A percentile compares a stretch with the other conserved stretches of the same genome.
Conservation (phyloP, 2,329 filamentous ascomycete species). For the Neoascochyta sp. region DNA sequence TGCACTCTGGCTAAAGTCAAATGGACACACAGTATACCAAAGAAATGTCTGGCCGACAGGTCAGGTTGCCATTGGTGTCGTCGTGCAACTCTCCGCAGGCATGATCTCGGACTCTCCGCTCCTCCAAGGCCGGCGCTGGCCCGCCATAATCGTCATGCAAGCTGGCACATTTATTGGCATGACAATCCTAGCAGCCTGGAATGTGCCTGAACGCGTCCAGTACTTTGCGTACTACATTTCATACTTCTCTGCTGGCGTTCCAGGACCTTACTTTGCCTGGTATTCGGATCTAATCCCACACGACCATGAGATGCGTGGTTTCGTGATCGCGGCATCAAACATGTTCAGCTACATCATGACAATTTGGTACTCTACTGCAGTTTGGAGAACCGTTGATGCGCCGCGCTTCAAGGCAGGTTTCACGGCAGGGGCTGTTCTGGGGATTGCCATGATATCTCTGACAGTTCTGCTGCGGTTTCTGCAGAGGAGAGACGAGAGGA, state of each 20-base stretch:
- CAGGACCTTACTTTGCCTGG: constrained; percentile 25
- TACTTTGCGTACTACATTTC: constrained; percentile 25
- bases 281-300: constrained; percentile 24
- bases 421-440: constrained; percentile 15
- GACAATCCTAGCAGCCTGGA: constrained; percentile 45
- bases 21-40: constrained; percentile 44
- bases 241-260: constrained; percentile 20
- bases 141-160: constrained; percentile 40
- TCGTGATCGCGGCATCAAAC: constrained; percentile 21
- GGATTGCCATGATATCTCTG: constrained; percentile 19
- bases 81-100: constrained; percentile 46
- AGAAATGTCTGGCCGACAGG: constrained; percentile 50
- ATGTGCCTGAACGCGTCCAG: constrained; percentile 46
- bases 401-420: constrained; percentile 22
- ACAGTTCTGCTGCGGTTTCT: constrained; percentile 11
- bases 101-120: constrained; percentile 24
- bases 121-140: constrained; percentile 28
- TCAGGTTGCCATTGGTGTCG: constrained; percentile 42
- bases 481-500: constrained; percentile 15
- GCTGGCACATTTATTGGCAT: constrained; percentile 40
- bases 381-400: constrained; percentile 21
- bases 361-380: constrained; percentile 17
- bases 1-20: constrained; percentile 47
- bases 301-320: constrained; percentile 26
- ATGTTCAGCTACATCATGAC: constrained; percentile 24